phyloP scores from a whole-genome alignment of 805 yeast species.

The Saturnispora quitensis region DNA sequence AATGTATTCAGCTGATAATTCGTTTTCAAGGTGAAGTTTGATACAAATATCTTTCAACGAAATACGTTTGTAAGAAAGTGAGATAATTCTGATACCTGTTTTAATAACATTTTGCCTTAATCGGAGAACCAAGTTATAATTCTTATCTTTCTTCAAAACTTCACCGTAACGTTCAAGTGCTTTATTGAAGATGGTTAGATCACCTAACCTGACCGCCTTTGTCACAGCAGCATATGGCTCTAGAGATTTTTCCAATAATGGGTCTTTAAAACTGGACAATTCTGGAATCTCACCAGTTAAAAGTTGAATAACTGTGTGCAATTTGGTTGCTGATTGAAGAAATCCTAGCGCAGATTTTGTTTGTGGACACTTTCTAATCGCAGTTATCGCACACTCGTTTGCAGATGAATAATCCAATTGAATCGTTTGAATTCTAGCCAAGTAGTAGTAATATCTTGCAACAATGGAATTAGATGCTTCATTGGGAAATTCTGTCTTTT shows the following conservation, averaged over 20 bases:
- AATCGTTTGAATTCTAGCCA: constrained; percentile 84
- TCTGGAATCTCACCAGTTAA: constrained; percentile 97
- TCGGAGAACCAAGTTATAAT: constrained; percentile 75
- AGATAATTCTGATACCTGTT: constrained; percentile 91
- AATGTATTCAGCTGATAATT: constrained; percentile 93
- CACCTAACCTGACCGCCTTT: constrained; percentile 88
- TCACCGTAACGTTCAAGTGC: constrained; percentile 56
- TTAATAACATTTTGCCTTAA: constrained; percentile 95
- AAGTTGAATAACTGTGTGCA: constrained; percentile 79
- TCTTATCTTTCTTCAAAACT: constrained; percentile 63
- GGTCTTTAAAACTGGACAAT: constrained; percentile 65
- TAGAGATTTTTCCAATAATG: constrained; percentile 48
- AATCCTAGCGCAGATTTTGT: constrained; percentile 79
- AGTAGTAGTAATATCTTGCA: constrained; percentile 84
- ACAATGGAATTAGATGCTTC: constrained; percentile 72
- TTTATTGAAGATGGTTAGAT: constrained; percentile 68
- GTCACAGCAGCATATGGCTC: constrained; percentile 81
- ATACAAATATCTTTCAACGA: constrained; percentile 91
- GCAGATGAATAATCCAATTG: constrained; percentile 91
- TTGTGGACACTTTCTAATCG: constrained; percentile 94
- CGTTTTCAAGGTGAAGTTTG: constrained; percentile 84
- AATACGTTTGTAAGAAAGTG: constrained; percentile 82
- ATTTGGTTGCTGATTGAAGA: constrained; percentile 79
- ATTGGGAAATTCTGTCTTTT: constrained; percentile 81
- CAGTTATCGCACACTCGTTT: constrained; percentile 83